Percentiles rank a stretch among this genome's conserved stretches.
Evolutionary conservation across 2,329 filamentous ascomycete species (phyloP).

Genomic region (Alternaria rosae): DNA sequence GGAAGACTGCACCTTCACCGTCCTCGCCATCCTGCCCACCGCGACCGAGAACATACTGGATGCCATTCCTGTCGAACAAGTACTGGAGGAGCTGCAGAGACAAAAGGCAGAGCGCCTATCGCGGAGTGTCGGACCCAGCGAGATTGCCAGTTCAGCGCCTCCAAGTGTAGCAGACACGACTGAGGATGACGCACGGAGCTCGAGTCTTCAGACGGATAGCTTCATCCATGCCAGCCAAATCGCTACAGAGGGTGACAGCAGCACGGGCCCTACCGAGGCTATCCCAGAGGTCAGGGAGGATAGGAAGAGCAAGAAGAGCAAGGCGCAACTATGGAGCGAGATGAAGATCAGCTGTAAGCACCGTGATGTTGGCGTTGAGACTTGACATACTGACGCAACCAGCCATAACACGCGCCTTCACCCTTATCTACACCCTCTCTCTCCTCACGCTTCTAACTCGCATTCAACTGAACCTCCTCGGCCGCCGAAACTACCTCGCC

Average conservation of each 20-base stretch:
- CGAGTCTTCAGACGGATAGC: constrained; percentile 79
- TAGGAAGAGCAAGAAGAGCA: constrained; percentile 73
- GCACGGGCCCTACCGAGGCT: constrained; percentile 45
- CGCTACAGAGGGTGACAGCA: constrained; percentile 57
- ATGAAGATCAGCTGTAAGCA: constrained; percentile 89
- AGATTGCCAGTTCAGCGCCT: constrained; percentile 64
- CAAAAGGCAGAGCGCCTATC: constrained; percentile 80
- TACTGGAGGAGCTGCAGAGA: constrained; percentile 92
- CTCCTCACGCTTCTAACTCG: constrained; percentile 91
- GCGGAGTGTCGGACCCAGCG: constrained; percentile 64
- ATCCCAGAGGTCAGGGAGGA: constrained; percentile 53
- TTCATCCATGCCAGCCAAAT: constrained; percentile 85
- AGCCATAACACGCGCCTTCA: constrained; percentile 92
- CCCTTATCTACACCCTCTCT: constrained; percentile 87
- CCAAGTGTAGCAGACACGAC: constrained; percentile 67
- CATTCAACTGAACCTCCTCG: constrained; percentile 95
- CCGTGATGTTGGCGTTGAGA: neutral
- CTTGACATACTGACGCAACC: constrained; percentile 25
- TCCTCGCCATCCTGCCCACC: constrained; percentile 92
- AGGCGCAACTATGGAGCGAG: constrained; percentile 96
- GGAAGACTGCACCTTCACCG: constrained; percentile 97
- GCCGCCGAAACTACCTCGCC: constrained; percentile 92
- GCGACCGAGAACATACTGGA: constrained; percentile 88
- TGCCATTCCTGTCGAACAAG: constrained; percentile 87
- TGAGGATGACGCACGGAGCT: constrained; percentile 83